phyloP scores from a whole-genome alignment of 129 eudicot genomes.

The Centrapalus pauciflorus region DNA sequence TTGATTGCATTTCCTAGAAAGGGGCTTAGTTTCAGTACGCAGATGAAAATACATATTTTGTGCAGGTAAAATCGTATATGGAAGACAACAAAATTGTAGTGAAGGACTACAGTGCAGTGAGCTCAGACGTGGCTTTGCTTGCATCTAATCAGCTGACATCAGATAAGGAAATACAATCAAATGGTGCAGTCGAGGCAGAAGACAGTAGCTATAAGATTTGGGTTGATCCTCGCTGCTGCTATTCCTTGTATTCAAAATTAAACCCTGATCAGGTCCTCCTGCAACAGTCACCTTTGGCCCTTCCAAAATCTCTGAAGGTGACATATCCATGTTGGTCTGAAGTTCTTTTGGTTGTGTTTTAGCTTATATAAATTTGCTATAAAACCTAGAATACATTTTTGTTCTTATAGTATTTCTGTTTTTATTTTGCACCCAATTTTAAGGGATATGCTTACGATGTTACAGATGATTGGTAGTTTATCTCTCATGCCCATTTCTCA shows the following conservation, averaged over 20 bases:
- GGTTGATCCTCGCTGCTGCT: constrained; percentile 94
- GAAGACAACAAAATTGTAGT: constrained; percentile 67
- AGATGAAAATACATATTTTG: neutral
- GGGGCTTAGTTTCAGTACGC: neutral
- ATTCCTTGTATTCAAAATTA: constrained; percentile 71
- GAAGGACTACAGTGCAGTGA: constrained; percentile 66
- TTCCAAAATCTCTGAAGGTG: constrained; percentile 94
- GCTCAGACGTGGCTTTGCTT: constrained; percentile 76
- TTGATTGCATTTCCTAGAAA: neutral
- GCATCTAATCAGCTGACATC: constrained; percentile 64
- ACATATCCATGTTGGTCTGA: neutral
- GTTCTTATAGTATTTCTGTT: neutral
- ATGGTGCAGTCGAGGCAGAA: constrained; percentile 33
- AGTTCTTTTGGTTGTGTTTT: neutral
- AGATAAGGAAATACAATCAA: constrained; percentile 20
- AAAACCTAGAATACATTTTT: neutral
- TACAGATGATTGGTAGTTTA: constrained; percentile 6
- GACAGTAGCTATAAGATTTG: constrained; percentile 57
- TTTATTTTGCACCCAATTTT: neutral
- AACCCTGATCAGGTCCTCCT: constrained; percentile 58
- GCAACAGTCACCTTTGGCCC: constrained; percentile 87
- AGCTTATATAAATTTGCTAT: neutral
- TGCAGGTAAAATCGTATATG: constrained; percentile 63
- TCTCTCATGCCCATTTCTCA: neutral
- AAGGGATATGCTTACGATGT: neutral